A percentile compares a stretch with the other conserved stretches of the same genome.
phyloP scores from a whole-genome alignment of 495 filamentous ascomycete species.

The Chaetomidium leptoderma region DNA sequence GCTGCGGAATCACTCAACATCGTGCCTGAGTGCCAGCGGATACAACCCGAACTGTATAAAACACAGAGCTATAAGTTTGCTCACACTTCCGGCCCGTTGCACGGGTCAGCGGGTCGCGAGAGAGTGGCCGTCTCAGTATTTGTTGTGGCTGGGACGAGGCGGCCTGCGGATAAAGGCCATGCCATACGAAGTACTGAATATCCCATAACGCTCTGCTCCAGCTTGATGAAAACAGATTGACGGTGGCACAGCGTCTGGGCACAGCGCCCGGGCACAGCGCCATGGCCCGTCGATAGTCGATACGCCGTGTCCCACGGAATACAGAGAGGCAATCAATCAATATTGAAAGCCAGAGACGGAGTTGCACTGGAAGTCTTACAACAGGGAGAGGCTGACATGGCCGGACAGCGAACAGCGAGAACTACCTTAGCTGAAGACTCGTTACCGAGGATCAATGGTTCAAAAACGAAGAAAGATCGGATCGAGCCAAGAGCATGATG shows the following conservation, averaged over 20 bases:
- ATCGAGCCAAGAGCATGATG: too few relatives aligned
- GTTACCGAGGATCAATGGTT: not conserved
- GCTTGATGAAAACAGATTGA: constrained; percentile 27
- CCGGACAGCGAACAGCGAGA: not conserved
- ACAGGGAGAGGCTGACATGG: too few relatives aligned
- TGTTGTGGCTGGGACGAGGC: constrained; percentile 19
- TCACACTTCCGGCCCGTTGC: too few relatives aligned
- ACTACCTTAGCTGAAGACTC: not conserved
- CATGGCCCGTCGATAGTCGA: constrained; percentile 12
- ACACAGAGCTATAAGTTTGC: too few relatives aligned
- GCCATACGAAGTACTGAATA: too few relatives aligned
- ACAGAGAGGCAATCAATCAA: constrained; percentile 24
- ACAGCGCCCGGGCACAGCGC: too few relatives aligned
- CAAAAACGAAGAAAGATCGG: too few relatives aligned
- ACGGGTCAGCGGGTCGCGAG: too few relatives aligned
- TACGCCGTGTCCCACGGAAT: constrained; percentile 22
- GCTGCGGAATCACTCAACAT: too few relatives aligned
- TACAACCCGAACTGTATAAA: too few relatives aligned
- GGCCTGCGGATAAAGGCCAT: constrained; percentile 19
- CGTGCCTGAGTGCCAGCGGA: too few relatives aligned
- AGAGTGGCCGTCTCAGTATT: too few relatives aligned
- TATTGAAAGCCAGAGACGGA: not conserved
- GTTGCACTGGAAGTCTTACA: constrained; percentile 1
- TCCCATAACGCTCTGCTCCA: constrained; percentile 13
- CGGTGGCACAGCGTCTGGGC: constrained; percentile 15